These are phyloP conservation scores for Beauveria brongniartii DNA, from an alignment of 2,329 filamentous ascomycete genomes.

Conservation along the genomic window DNA sequence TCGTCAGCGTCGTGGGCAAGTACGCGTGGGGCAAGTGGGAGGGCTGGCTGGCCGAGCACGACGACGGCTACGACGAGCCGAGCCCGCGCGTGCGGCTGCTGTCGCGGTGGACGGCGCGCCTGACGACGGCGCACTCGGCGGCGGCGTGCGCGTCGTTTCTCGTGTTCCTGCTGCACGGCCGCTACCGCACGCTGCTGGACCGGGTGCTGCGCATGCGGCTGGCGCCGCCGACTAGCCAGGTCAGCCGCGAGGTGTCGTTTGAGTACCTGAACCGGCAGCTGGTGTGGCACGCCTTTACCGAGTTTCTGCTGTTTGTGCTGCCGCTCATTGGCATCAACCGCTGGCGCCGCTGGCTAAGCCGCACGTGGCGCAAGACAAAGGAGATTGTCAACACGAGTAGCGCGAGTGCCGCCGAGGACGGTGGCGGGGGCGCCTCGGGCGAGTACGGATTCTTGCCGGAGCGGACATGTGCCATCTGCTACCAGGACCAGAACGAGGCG, in stretches of 20 bases:
- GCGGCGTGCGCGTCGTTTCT: slow-evolving; percentile 81
- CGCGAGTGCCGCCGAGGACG: slow-evolving; percentile 30
- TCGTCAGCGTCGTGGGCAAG: slow-evolving; percentile 77
- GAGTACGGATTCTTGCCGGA: slow-evolving; percentile 84
- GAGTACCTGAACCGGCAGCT: slow-evolving; percentile 96
- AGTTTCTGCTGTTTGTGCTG: slow-evolving; percentile 95
- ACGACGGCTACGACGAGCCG: slow-evolving; percentile 63
- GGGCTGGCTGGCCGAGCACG: slow-evolving; percentile 68
- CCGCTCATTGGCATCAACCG: slow-evolving; percentile 90
- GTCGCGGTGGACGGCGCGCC: slow-evolving; percentile 58
- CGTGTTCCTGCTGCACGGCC: slow-evolving; percentile 82
- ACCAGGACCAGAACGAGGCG: slow-evolving; percentile 79
- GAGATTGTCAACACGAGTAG: slow-evolving; percentile 45
- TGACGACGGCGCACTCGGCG: slow-evolving; percentile 69
- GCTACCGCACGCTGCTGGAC: slow-evolving; percentile 86
- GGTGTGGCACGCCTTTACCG: slow-evolving; percentile 99
- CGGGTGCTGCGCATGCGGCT: slow-evolving; percentile 76
- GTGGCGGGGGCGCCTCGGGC: slow-evolving; percentile 50
- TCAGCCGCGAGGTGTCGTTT: slow-evolving; percentile 87
- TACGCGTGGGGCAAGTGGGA: slow-evolving; percentile 94
- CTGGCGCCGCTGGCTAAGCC: slow-evolving; percentile 83
- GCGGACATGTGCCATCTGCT: slow-evolving; percentile 93
- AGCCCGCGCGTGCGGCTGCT: slow-evolving; percentile 46
- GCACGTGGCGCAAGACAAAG: slow-evolving; percentile 77
- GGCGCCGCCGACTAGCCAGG: slow-evolving; percentile 74